Evolutionary conservation across 148 eudicot genomes (phyloP).

Genomic region (Cornus florida): DNA sequence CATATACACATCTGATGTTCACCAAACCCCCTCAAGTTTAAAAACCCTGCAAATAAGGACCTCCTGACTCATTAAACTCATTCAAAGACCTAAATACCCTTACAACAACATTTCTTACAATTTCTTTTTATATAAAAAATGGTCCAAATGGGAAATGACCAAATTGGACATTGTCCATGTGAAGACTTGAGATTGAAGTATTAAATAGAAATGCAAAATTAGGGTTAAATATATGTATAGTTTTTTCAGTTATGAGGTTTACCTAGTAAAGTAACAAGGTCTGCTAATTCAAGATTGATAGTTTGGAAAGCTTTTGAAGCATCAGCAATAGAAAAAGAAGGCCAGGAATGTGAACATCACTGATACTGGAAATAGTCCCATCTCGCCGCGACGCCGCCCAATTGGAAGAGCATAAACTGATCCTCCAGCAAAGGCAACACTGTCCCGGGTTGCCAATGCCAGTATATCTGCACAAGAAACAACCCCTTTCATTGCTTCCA

Average conservation of each 20-base stretch:
- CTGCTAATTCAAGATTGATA: slow-evolving; percentile 11
- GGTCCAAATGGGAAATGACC: too few species aligned
- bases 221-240: too few species aligned
- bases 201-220: too few species aligned
- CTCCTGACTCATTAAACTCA: too few species aligned
- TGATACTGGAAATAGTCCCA: slow-evolving; percentile 16
- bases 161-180: too few species aligned
- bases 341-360: slow-evolving; percentile 18
- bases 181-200: too few species aligned
- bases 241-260: not conserved
- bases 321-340: slow-evolving; percentile 11
- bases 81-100: too few species aligned
- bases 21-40: too few species aligned
- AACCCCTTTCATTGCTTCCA: slow-evolving; percentile 20
- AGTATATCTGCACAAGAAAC: slow-evolving; percentile 29
- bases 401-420: slow-evolving; percentile 17
- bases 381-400: slow-evolving; percentile 28
- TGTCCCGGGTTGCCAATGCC: slow-evolving; percentile 23
- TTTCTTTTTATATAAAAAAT: too few species aligned
- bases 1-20: too few species aligned
- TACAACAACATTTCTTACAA: too few species aligned
- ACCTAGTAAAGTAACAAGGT: slow-evolving; percentile 17
- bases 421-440: slow-evolving; percentile 15
- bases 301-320: slow-evolving; percentile 12
- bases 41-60: too few species aligned